A percentile compares a stretch with the other conserved stretches of the same genome.
Evolutionary conservation across 768 basidiomycete species (phyloP).

Genomic region (Leccinum variicolor): DNA sequence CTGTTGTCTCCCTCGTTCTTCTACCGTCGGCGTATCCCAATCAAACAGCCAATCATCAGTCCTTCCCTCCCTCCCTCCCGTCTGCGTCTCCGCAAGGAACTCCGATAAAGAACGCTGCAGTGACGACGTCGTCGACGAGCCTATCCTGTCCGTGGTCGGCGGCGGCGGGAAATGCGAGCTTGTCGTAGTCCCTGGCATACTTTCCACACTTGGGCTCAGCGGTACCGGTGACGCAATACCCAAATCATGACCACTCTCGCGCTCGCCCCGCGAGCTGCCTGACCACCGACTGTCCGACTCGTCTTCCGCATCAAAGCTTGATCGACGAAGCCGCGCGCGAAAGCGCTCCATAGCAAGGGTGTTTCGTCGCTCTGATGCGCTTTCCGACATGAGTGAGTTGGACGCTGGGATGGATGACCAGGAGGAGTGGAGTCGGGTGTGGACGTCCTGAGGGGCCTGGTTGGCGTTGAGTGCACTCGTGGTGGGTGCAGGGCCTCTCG

Average conservation of each 20-base stretch:
- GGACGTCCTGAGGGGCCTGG: constrained; percentile 10
- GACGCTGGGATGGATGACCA: constrained; percentile 33
- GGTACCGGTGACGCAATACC: constrained; percentile 13
- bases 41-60: constrained; percentile 13
- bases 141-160: constrained; percentile 7
- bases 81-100: constrained; percentile 18
- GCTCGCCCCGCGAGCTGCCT: constrained; percentile 15
- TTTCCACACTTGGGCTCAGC: constrained; percentile 14
- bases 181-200: constrained; percentile 4
- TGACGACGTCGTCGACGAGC: constrained; percentile 3
- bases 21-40: constrained; percentile 15
- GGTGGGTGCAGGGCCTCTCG: constrained; percentile 14
- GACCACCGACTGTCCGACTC: constrained; percentile 24
- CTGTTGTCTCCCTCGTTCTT: constrained; percentile 10
- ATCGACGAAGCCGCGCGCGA: constrained; percentile 19
- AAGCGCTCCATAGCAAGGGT: constrained; percentile 36
- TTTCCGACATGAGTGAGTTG: constrained; percentile 44
- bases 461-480: constrained; percentile 2
- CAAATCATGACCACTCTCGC: constrained; percentile 8
- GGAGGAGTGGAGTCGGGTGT: constrained; percentile 21
- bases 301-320: constrained; percentile 25
- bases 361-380: constrained; percentile 40
- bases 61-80: constrained; percentile 9
- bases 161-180: constrained; percentile 2
- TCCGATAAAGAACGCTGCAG: constrained; percentile 23